Conservation (phyloP, 192 early-diverging fungal species). For the Pecoramyces ruminantium region DNA sequence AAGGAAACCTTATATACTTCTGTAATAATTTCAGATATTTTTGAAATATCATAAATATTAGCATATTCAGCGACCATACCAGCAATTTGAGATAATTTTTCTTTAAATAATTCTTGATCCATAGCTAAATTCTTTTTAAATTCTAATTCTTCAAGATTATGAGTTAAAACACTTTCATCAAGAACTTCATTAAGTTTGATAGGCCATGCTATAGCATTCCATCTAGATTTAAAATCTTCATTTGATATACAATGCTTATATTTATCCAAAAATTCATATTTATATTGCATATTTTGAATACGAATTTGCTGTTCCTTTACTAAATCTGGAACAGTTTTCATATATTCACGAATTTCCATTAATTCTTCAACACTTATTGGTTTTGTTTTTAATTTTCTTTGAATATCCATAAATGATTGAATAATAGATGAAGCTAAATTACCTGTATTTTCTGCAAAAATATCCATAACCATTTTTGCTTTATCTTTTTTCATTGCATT, state of each 20-base stretch:
- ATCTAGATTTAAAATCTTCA: constrained; percentile 32
- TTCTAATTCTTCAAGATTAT: constrained; percentile 26
- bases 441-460: constrained; percentile 18
- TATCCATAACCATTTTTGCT: constrained; percentile 28
- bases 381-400: constrained; percentile 23
- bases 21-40: constrained; percentile 26
- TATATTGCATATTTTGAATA: constrained; percentile 32
- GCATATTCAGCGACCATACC: constrained; percentile 29
- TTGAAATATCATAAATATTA: constrained; percentile 21
- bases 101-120: constrained; percentile 49
- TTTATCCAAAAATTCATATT: constrained; percentile 37
- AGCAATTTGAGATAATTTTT: constrained; percentile 23
- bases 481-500: constrained; percentile 33
- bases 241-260: constrained; percentile 33
- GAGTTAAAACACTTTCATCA: constrained; percentile 15
- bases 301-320: constrained; percentile 13
- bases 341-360: constrained; percentile 35
- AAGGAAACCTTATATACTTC: constrained; percentile 28
- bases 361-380: constrained; percentile 43
- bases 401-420: constrained; percentile 21
- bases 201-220: constrained; percentile 35
- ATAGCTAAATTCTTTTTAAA: constrained; percentile 27
- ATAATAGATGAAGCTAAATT: constrained; percentile 20
- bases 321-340: constrained; percentile 32
- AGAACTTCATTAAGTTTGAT: constrained; percentile 31